phyloP scores from a whole-genome alignment of 139 green algal genomes.

The Chlamydomonas sp. region DNA sequence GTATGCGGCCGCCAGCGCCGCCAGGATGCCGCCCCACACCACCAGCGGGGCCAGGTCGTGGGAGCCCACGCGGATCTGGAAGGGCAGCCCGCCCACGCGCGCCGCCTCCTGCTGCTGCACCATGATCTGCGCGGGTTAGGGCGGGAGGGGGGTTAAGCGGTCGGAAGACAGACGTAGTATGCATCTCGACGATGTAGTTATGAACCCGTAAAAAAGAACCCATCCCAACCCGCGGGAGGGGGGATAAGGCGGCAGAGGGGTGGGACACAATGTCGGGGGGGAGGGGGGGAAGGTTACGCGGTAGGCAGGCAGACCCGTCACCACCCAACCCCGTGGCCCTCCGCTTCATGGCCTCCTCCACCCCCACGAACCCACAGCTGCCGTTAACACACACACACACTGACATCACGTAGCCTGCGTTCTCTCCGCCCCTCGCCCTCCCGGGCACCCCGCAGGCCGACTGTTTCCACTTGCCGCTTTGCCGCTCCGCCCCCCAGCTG shows the following conservation, averaged over 20 bases:
- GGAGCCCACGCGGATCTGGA: slow-evolving; percentile 36
- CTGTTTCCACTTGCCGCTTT: not conserved
- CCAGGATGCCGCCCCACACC: slow-evolving; percentile 29
- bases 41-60: slow-evolving; percentile 46
- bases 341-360: too few species aligned
- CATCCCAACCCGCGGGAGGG: not conserved
- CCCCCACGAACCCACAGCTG: too few species aligned
- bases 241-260: not conserved
- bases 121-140: slow-evolving; percentile 7
- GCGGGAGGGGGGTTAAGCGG: not conserved
- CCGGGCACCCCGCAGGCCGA: not conserved
- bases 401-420: too few species aligned
- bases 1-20: slow-evolving; percentile 4
- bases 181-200: not conserved
- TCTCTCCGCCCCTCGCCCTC: not conserved
- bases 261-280: not conserved
- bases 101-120: slow-evolving; percentile 9
- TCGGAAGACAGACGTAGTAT: not conserved
- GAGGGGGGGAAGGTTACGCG: not conserved
- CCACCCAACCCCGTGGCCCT: too few species aligned
- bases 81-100: slow-evolving; percentile 9
- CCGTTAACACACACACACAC: too few species aligned
- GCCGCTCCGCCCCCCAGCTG: not conserved
- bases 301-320: too few species aligned
- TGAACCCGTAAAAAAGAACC: not conserved